Base-by-base conservation (phyloP, 73 alveolate genomes). In the Paramecium pentaurelia region DNA sequence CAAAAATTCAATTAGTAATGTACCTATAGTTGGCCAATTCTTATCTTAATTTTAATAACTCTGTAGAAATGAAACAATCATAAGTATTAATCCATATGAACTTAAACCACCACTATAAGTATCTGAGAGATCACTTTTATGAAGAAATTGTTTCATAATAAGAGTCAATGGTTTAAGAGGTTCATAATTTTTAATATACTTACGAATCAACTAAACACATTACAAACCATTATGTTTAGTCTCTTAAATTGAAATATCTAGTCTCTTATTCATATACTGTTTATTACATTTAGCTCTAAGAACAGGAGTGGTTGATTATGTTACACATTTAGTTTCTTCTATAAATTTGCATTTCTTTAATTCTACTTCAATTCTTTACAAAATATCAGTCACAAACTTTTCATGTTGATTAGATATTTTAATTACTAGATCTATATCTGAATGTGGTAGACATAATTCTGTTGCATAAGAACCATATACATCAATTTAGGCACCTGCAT, bases 391-490 rank as follows among this genome's bases (percentile, higher is more conserved):
- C 9, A 40, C 49, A 45, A 45, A 80, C n/a, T 28, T 93, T 37
- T 71, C 95, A 18, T 54, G 70, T 54, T 54, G 12, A 60, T 64
- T 88, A 44, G 93, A 68, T 47, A 44, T 84, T 18, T 95, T 93
- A 22, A 96, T 86, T 16, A 95, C 99, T 32, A 95, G 86, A 92
- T 96, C 99, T 6, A 96, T 96, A 86, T 96, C 99, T 49, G 96
- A 88, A 92, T 95, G 96, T 75, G 99, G 99, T 8, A 96, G 87
- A 58, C 97, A 95, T 83, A 96, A 85, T 84, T 96, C 95, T 16
- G 98, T 96, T 3, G 98, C 99, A 49, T 96, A 64, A 3, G 97
- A 93, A 8, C 99, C 99, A 86, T 96, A 96, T 60, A 95, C 93
- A 34, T 95, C 93, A 11, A 96, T 30, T 22, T 93, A 84, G 1